These are phyloP conservation scores for Aspergillus carlsbadensis DNA, from an alignment of 495 filamentous ascomycete species.

Conservation along the genomic window DNA sequence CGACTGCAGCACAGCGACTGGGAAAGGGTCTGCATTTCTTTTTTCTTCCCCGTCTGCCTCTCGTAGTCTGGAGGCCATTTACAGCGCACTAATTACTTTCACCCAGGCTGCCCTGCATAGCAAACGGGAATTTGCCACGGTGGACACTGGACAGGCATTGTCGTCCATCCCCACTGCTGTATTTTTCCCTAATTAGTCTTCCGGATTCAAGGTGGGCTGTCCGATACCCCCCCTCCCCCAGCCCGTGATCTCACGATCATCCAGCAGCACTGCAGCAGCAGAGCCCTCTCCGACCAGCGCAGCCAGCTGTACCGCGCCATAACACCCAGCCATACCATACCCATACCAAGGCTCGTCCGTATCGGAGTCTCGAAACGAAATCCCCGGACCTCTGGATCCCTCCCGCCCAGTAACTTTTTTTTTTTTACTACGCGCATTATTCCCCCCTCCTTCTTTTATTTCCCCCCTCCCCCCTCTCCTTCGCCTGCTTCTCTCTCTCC, in stretches of 20 bases:
- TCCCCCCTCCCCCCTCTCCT: constrained; percentile 28
- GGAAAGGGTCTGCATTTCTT: constrained; percentile 4
- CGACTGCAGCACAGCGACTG: neutral
- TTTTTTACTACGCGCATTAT: constrained; percentile 21
- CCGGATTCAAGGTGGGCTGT: constrained; percentile 7
- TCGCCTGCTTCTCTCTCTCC: constrained; percentile 27
- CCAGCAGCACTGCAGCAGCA: too few relatives aligned
- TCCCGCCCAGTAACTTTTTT: constrained; percentile 25
- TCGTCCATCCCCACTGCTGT: constrained; percentile 29
- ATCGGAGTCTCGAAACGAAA: constrained; percentile 22
- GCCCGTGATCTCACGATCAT: constrained; percentile 12
- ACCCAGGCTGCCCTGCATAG: neutral
- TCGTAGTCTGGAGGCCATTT: neutral
- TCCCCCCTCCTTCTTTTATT: constrained; percentile 21
- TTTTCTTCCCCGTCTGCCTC: neutral
- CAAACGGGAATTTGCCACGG: constrained; percentile 33
- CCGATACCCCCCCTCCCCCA: neutral
- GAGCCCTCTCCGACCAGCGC: neutral
- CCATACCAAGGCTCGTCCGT: constrained; percentile 15
- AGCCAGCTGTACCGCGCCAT: constrained; percentile 5
- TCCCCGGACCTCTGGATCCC: constrained; percentile 34
- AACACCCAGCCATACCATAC: constrained; percentile 21
- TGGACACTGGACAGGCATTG: constrained; percentile 1
- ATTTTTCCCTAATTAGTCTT: constrained; percentile 24
- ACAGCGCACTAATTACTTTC: neutral